Evolutionary conservation across 805 yeast genomes (phyloP).

Genomic region (Sungouiozyma intestinalis): DNA sequence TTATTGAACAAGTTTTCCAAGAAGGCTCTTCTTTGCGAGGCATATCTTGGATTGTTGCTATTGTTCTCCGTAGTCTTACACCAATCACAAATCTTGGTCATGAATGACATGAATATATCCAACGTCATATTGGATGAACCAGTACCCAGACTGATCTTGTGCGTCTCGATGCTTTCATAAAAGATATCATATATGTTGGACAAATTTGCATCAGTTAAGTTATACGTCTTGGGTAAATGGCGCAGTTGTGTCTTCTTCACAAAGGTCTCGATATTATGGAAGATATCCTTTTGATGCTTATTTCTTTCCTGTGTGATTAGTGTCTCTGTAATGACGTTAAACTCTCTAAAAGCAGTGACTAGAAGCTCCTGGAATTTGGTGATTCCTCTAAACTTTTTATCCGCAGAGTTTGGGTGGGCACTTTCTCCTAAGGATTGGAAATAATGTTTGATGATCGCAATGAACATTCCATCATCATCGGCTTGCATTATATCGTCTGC

Average conservation of each 20-base stretch:
- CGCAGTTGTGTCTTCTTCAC: constrained; percentile 87
- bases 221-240: constrained; percentile 64
- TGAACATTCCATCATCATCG: constrained; percentile 87
- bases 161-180: constrained; percentile 64
- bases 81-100: constrained; percentile 80
- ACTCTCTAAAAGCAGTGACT: constrained; percentile 89
- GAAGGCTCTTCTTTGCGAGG: constrained; percentile 35
- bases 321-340: constrained; percentile 67
- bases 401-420: constrained; percentile 63
- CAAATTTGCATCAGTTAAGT: constrained; percentile 46
- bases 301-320: constrained; percentile 58
- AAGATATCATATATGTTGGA: constrained; percentile 76
- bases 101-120: constrained; percentile 58
- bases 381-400: constrained; percentile 51
- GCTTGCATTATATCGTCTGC: constrained; percentile 73
- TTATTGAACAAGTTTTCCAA: constrained; percentile 51
- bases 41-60: constrained; percentile 21
- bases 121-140: constrained; percentile 62
- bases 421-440: constrained; percentile 68
- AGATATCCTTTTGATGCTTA: constrained; percentile 63
- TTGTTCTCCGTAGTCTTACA: constrained; percentile 33
- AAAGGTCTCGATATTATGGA: constrained; percentile 78
- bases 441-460: constrained; percentile 73
- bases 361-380: constrained; percentile 83
- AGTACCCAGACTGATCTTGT: constrained; percentile 43